Evolutionary conservation across 371 early-diverging fungal species (phyloP).

Genomic region (Mortierella sp.): DNA sequence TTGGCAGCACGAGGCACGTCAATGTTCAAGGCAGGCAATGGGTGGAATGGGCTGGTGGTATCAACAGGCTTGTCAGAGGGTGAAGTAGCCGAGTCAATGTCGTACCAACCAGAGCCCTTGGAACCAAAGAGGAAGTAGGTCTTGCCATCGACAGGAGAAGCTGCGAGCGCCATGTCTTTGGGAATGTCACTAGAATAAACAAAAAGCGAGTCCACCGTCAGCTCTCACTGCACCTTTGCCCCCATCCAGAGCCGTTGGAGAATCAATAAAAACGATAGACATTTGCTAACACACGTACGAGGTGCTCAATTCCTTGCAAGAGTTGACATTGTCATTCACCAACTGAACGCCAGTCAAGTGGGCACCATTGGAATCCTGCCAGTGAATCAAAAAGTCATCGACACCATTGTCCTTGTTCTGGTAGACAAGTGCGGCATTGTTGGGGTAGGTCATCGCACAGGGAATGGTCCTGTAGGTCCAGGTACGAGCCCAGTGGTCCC

Average conservation of each 20-base stretch:
- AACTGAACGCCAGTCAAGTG: slow-evolving; percentile 47
- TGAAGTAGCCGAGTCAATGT: slow-evolving; percentile 24
- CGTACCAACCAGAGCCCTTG: slow-evolving; percentile 37
- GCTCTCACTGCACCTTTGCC: no score
- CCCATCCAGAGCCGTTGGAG: no score
- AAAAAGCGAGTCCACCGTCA: no score
- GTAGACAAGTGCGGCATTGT: slow-evolving; percentile 41
- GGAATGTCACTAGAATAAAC: slow-evolving; percentile 48
- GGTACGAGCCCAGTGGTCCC: slow-evolving; percentile 50
- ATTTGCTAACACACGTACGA: slow-evolving; percentile 41
- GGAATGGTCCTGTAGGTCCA: slow-evolving; percentile 34
- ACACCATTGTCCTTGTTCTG: slow-evolving; percentile 17
- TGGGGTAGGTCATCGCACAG: slow-evolving; percentile 39
- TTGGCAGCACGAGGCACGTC: slow-evolving; percentile 21
- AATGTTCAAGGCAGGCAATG: slow-evolving; percentile 34
- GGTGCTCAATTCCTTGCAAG: slow-evolving; percentile 32
- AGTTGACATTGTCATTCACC: slow-evolving; percentile 26
- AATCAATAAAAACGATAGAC: no score
- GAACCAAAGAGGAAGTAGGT: slow-evolving; percentile 45
- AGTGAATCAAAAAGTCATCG: slow-evolving; percentile 38
- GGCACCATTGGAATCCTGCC: slow-evolving; percentile 35
- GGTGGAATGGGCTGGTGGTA: slow-evolving; percentile 33
- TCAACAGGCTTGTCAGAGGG: slow-evolving; percentile 22
- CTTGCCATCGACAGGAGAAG: slow-evolving; percentile 29
- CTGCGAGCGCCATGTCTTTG: slow-evolving; percentile 34